Conservation (phyloP, 495 filamentous ascomycete species). For the Xylaria bambusicola region DNA sequence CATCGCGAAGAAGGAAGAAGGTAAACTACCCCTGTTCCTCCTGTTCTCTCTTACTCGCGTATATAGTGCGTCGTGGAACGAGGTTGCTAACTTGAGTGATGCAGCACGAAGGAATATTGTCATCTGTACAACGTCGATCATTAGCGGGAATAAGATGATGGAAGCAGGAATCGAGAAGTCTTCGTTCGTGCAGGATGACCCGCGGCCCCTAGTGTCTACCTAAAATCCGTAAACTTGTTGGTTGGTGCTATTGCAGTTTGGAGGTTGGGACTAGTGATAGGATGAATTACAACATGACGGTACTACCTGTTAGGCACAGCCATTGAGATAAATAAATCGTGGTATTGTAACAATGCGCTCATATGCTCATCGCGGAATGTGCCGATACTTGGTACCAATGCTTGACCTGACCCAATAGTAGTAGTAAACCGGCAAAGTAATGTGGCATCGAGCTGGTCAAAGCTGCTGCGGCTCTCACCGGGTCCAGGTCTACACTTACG, state of each 20-base stretch:
- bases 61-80: constrained; percentile 5
- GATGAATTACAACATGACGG: no score
- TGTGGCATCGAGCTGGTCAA: neutral
- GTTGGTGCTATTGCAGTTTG: no score
- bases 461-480: neutral
- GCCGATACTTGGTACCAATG: neutral
- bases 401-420: no score
- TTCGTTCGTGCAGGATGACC: constrained; percentile 56
- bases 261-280: neutral
- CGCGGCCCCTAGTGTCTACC: constrained; percentile 9
- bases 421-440: no score
- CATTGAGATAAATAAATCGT: no score
- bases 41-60: neutral
- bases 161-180: constrained; percentile 78
- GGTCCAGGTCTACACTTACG: neutral
- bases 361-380: no score
- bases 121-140: constrained; percentile 87
- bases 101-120: constrained; percentile 73
- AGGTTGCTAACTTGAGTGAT: constrained; percentile 22
- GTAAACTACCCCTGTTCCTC: constrained; percentile 38
- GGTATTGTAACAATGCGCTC: no score
- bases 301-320: no score
- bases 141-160: constrained; percentile 89
- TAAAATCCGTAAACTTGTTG: no score
- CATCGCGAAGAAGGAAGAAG: constrained; percentile 83